These are phyloP conservation scores for Camellia oleifera DNA, from an alignment of 179 eudicot genomes.

Conservation along the genomic window DNA sequence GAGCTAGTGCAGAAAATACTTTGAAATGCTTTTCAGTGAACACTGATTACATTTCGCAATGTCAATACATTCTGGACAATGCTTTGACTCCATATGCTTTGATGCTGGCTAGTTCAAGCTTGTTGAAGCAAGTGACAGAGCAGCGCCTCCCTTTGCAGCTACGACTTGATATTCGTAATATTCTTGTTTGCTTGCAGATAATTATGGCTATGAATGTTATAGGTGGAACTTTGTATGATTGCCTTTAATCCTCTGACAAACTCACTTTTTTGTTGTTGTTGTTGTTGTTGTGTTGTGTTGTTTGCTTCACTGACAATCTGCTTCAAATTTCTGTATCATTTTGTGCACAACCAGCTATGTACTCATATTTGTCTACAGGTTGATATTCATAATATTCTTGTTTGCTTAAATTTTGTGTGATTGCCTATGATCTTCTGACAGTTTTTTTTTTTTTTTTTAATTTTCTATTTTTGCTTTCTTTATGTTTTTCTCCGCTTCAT, in stretches of 20 bases:
- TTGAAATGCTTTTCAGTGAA: slow-evolving; percentile 90
- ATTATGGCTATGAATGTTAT: slow-evolving; percentile 1
- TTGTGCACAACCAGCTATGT: no score
- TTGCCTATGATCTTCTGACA: no score
- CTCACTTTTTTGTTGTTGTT: slow-evolving; percentile 4
- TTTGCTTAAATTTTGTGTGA: no score
- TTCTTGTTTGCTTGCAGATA: slow-evolving; percentile 25
- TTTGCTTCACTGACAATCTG: neutral
- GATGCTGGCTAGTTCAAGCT: slow-evolving; percentile 97
- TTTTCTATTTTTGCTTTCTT: neutral
- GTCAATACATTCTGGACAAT: slow-evolving; percentile 93
- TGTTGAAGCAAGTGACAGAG: slow-evolving; percentile 97
- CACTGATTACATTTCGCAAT: slow-evolving; percentile 88
- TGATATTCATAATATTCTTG: no score
- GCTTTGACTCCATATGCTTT: slow-evolving; percentile 90
- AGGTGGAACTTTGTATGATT: slow-evolving; percentile 3
- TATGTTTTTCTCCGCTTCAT: neutral
- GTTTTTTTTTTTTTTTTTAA: no score
- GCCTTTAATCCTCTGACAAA: neutral
- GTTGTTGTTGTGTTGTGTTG: neutral
- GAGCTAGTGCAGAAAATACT: slow-evolving; percentile 93
- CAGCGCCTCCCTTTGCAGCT: slow-evolving; percentile 83
- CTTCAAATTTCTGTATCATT: neutral
- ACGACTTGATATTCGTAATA: slow-evolving; percentile 91
- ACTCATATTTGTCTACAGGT: no score